Percentiles rank a stretch among this genome's conserved stretches.
Conservation (phyloP, 441 rosid genomes). For the Manihot esculenta region DNA sequence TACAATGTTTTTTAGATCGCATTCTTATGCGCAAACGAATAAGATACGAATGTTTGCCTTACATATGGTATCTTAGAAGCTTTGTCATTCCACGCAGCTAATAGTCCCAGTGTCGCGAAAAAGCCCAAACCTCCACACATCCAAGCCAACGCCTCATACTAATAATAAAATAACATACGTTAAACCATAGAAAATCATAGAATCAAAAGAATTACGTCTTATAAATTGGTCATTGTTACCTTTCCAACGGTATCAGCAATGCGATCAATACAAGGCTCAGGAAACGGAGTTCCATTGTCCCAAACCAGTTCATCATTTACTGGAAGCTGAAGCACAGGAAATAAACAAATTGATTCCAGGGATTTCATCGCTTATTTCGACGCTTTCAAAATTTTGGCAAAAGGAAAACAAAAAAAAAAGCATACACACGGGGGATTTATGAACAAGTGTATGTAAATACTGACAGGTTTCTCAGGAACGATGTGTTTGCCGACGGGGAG, state of each 20-base stretch:
- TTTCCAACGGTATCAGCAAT: constrained; percentile 96
- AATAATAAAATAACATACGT: too few species aligned
- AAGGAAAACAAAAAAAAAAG: neutral
- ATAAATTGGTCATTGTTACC: constrained; percentile 33
- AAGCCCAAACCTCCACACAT: constrained; percentile 87
- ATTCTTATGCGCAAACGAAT: neutral
- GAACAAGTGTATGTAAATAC: constrained; percentile 13
- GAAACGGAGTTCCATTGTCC: constrained; percentile 92
- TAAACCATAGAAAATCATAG: neutral
- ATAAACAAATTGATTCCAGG: neutral
- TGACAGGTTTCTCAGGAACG: constrained; percentile 89
- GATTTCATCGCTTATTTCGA: constrained; percentile 5
- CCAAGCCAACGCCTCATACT: constrained; percentile 99
- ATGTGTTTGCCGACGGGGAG: constrained; percentile 91
- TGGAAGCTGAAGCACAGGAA: constrained; percentile 44
- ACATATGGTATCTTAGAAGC: constrained; percentile 88
- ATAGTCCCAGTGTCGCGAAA: constrained; percentile 64
- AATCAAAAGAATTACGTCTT: neutral
- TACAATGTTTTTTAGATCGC: neutral
- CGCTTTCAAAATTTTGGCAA: neutral
- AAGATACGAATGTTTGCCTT: constrained; percentile 31
- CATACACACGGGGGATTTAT: neutral
- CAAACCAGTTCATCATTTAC: constrained; percentile 85
- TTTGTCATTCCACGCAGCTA: constrained; percentile 84
- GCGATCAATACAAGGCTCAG: constrained; percentile 95